phyloP scores from a whole-genome alignment of 805 yeast genomes.

The Saturnispora dispora region DNA sequence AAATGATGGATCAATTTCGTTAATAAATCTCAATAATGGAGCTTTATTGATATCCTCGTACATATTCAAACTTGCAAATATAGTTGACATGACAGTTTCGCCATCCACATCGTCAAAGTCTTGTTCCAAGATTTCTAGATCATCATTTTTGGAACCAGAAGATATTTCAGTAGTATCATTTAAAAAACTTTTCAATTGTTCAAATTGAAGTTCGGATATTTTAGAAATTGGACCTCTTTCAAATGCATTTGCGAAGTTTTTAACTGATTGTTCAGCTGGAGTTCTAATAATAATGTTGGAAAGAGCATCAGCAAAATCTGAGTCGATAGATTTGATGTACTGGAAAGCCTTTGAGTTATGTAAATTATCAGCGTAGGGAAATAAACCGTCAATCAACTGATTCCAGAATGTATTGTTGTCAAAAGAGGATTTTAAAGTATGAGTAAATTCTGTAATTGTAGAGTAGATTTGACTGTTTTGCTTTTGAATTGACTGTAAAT shows the following conservation, averaged over 20 bases:
- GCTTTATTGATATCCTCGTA: conserved; percentile 18
- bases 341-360: conserved; percentile 18
- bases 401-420: conserved; percentile 11
- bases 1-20: conserved; percentile 21
- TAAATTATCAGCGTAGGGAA: conserved; percentile 13
- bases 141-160: neutral
- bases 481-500: conserved; percentile 2
- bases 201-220: conserved; percentile 10
- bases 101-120: conserved; percentile 9
- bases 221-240: conserved; percentile 15
- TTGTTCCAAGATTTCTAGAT: neutral
- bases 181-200: conserved; percentile 7
- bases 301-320: conserved; percentile 17
- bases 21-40: conserved; percentile 17
- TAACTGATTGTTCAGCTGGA: conserved; percentile 12
- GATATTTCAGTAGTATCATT: neutral
- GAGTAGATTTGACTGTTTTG: conserved; percentile 9
- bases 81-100: conserved; percentile 11
- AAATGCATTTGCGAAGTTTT: conserved; percentile 11
- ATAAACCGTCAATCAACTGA: conserved; percentile 17
- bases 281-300: conserved; percentile 11
- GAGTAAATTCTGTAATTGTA: conserved; percentile 15
- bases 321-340: conserved; percentile 15
- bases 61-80: conserved; percentile 19
- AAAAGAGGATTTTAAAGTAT: conserved; percentile 13